Base-by-base conservation (phyloP, 306 rosid genomes). In the Inga laurina region DNA sequence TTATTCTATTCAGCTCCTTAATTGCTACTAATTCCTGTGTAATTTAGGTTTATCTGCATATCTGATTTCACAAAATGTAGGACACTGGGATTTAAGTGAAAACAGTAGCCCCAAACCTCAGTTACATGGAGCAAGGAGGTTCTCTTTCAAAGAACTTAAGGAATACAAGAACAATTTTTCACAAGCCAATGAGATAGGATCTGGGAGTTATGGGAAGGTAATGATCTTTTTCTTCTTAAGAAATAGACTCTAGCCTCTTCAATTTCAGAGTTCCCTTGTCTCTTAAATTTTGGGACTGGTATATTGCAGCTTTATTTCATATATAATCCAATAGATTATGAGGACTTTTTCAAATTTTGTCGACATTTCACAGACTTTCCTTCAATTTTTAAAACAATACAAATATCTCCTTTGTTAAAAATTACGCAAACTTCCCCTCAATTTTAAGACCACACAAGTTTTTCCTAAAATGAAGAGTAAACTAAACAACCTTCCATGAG, bases 201-300 rank as follows among this genome's bases (percentile, higher is more conserved):
- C 84, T 30, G 91, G 93, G 46, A 90, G 93, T 45, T 88, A 86
- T 75, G 93, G 91, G 22, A 84, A 86, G 87, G 93, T 88, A 19
- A 30, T 57, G 52, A 76, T 21, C 61, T 5, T 37, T 39, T 76
- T n/a, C 69, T 57, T 37, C 18, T 34, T 34, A 32, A 4, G 22
- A 57, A 56, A 56, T 56, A 56, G 27, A 56, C 22, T 19, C 62
- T 19, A 18, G 62, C 8, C 24, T 21, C 62, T 18, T 3, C 1
- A 56, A 56, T 56, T 56, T 27, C 19, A 18, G 27, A 56, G 62
- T 22, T 9, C 22, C 62, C 22, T 56, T 19, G 61, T 52, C 16
- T 52, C 61, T 49, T 49, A 46, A 46, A 49, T n/a, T 57, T 11
- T 19, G 9, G 30, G 65, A 21, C 10, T n/a, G 30, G 30, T 7